phyloP scores from a whole-genome alignment of 306 rosid species.

The Crotalaria pallida region DNA sequence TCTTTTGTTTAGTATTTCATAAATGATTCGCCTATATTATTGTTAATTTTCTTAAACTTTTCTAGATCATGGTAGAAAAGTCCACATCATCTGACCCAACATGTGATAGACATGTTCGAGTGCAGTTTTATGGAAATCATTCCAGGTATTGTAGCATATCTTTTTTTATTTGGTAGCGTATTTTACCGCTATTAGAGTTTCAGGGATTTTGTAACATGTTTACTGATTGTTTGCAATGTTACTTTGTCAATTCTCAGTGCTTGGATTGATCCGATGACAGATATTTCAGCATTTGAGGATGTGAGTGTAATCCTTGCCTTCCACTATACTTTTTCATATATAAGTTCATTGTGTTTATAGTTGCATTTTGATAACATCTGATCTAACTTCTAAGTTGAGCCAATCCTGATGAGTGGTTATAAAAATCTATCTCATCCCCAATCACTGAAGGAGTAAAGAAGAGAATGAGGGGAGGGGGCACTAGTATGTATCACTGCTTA shows the following conservation, averaged over 20 bases:
- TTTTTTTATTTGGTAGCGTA: no score
- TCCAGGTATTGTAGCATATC: conserved; percentile 26
- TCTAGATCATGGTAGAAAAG: conserved; percentile 44
- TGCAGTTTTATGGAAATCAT: conserved; percentile 44
- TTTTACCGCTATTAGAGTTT: background rate
- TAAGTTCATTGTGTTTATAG: conserved; percentile 3
- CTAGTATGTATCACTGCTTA: background rate
- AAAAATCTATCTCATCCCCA: background rate
- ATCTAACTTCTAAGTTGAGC: conserved; percentile 10
- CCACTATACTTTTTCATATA: conserved; percentile 7
- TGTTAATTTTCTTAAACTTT: background rate
- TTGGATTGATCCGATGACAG: conserved; percentile 46
- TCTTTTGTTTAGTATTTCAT: conserved; percentile 2
- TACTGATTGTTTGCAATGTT: conserved; percentile 7
- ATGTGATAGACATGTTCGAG: conserved; percentile 43
- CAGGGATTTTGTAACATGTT: background rate
- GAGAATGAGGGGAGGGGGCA: background rate
- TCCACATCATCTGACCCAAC: conserved; percentile 28
- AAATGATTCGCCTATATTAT: background rate
- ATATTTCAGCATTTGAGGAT: conserved; percentile 44
- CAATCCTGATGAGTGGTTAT: background rate
- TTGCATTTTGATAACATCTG: conserved; percentile 20
- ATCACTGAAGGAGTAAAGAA: background rate
- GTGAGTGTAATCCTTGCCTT: conserved; percentile 36
- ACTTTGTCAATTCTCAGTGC: conserved; percentile 33